A percentile compares a stretch with the other conserved stretches of the same genome.
phyloP scores from a whole-genome alignment of 805 yeast genomes.

The Metschnikowia arizonensis region DNA sequence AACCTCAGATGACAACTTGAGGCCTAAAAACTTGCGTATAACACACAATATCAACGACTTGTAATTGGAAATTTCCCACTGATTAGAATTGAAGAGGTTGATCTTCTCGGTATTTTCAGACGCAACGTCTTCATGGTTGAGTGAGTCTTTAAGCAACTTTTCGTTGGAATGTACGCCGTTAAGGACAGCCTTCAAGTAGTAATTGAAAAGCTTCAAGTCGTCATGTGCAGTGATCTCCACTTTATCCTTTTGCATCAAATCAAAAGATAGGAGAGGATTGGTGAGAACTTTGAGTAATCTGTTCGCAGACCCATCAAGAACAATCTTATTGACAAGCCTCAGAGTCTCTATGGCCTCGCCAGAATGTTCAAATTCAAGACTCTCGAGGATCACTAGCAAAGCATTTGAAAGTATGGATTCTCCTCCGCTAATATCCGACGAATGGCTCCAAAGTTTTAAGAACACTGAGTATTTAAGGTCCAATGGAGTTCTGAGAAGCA shows the following conservation, averaged over 20 bases:
- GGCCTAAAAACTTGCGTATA: conserved; percentile 43
- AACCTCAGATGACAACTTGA: conserved; percentile 19
- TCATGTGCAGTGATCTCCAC: conserved; percentile 38
- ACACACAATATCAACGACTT: conserved; percentile 50
- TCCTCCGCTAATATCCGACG: conserved; percentile 46
- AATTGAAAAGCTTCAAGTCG: conserved; percentile 61
- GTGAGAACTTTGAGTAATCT: conserved; percentile 58
- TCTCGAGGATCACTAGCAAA: conserved; percentile 61
- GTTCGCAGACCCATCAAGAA: conserved; percentile 53
- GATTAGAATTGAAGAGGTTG: conserved; percentile 37
- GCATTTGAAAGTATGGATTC: conserved; percentile 57
- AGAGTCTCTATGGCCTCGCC: conserved; percentile 30
- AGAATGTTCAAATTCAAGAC: conserved; percentile 11
- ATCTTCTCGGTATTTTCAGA: conserved; percentile 44
- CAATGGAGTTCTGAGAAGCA: conserved; percentile 40
- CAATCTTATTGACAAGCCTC: conserved; percentile 45
- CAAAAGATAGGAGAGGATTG: conserved; percentile 46
- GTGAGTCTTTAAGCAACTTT: conserved; percentile 41
- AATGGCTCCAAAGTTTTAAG: conserved; percentile 70
- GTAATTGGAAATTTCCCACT: conserved; percentile 57
- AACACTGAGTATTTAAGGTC: conserved; percentile 47
- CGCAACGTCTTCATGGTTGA: conserved; percentile 57
- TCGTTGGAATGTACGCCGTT: conserved; percentile 49
- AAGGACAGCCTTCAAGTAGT: conserved; percentile 51
- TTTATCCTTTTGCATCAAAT: conserved; percentile 30